Evolutionary conservation across 305 asterid species (phyloP), one percentile per base, ranked within the genome.

Genomic region (Fraxinus greggii): DNA sequence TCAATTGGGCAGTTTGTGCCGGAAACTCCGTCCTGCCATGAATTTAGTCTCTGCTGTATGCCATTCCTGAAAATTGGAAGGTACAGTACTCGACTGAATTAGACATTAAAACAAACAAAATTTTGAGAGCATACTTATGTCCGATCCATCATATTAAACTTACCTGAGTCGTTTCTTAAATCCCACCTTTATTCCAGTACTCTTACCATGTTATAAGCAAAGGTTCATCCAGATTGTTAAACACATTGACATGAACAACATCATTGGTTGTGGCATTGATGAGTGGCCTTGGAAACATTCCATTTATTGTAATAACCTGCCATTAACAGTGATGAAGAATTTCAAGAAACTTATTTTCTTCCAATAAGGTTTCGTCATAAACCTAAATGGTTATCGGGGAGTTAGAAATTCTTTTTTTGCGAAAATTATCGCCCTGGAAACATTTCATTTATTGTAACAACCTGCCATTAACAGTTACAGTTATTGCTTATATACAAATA

Each of bases 21-120:
- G 0, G 92, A 90, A 13, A 92, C 94, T 36, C 95, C 95, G 1
- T 90, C 95, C 84, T 91, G 91, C 97, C 97, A 92, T 10, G 95
- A 91, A 72, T 91, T 90, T 0, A 87, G 85, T 87, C 97, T 86
- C 74, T 91, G 95, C 51, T 92, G 90, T 80, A 92, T 89, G 1
- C 97, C 95, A 83, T 92, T 92, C 97, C 94, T 90, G 75, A 8
- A 61, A 48, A 35, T 23, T 9, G 70, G 29, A n/a, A 7, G 13
- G 31, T 8, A 61, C 17, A 0, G 29, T 51, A 51, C 7, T 51
- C 61, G 2, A 33, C 31, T 26, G 24, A 12, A 17, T 7, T 3
- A 76, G 38, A 70, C 24, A 67, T 7, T 29, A 10, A 29, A 45
- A 21, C 26, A 17, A 51, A 51, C 61, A 51, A 51, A 51, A 51